A percentile compares a stretch with the other conserved stretches of the same genome.
These are phyloP conservation scores for Mucor indicus DNA, from an alignment of 371 early-diverging fungal species.

Conservation along the genomic window DNA sequence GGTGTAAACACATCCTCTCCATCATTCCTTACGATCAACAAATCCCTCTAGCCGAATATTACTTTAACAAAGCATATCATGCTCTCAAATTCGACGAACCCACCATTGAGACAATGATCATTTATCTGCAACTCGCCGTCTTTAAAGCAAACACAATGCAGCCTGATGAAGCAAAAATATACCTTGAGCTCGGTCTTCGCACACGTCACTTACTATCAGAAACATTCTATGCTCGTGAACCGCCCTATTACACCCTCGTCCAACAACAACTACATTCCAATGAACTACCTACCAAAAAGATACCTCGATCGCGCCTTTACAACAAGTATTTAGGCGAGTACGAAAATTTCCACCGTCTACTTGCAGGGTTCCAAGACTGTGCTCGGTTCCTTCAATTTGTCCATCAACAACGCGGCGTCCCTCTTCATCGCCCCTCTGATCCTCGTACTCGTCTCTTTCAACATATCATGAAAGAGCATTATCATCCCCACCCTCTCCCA, in stretches of 20 bases:
- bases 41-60: slow-evolving; percentile 16
- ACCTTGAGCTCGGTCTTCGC: slow-evolving; percentile 31
- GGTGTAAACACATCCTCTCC: slow-evolving; percentile 19
- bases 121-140: slow-evolving; percentile 24
- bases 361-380: slow-evolving; percentile 14
- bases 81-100: slow-evolving; percentile 28
- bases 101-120: slow-evolving; percentile 24
- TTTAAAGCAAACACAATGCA: slow-evolving; percentile 33
- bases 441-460: too few relatives aligned
- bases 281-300: too few relatives aligned
- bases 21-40: slow-evolving; percentile 28
- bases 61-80: slow-evolving; percentile 18
- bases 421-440: too few relatives aligned
- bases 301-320: too few relatives aligned
- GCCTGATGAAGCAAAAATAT: slow-evolving; percentile 27
- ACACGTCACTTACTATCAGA: slow-evolving; percentile 28
- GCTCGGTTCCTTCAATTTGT: slow-evolving; percentile 19
- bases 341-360: slow-evolving; percentile 35
- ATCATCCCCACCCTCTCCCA: too few relatives aligned
- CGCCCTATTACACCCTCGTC: too few relatives aligned
- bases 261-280: too few relatives aligned
- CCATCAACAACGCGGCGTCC: slow-evolving; percentile 31
- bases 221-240: too few relatives aligned
- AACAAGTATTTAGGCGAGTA: slow-evolving; percentile 14
- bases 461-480: too few relatives aligned